Conservation (phyloP, 441 rosid species). For the Manihot esculenta region DNA sequence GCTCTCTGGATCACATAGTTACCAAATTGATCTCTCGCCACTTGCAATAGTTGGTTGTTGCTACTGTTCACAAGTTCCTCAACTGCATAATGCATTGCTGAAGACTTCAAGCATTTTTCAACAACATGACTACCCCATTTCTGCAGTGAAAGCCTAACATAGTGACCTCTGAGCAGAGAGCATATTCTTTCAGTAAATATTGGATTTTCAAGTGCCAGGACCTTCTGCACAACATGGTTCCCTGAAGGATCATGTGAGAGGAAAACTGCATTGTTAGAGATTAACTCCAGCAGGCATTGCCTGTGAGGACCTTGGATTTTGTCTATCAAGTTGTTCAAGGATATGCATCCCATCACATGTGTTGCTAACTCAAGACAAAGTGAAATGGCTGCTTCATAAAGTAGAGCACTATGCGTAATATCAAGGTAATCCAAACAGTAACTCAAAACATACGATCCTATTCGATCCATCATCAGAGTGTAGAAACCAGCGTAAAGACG, state of each 20-base stretch:
- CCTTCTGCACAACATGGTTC: conserved; percentile 35
- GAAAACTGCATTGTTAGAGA: conserved; percentile 16
- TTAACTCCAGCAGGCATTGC: conserved; percentile 9
- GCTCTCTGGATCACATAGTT: conserved; percentile 43
- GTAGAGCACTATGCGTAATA: neutral
- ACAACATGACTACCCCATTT: conserved; percentile 37
- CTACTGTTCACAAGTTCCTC: conserved; percentile 21
- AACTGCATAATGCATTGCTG: conserved; percentile 13
- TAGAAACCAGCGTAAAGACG: conserved; percentile 14
- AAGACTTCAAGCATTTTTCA: conserved; percentile 27
- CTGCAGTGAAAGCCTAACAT: conserved; percentile 24
- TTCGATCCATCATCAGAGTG: conserved; percentile 19
- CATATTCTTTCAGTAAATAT: conserved; percentile 14
- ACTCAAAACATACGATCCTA: conserved; percentile 20
- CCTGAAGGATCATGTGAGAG: conserved; percentile 33
- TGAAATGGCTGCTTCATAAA: conserved; percentile 18
- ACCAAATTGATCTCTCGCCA: conserved; percentile 37
- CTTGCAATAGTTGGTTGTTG: conserved; percentile 18
- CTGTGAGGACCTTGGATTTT: conserved; percentile 21
- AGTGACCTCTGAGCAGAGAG: conserved; percentile 18
- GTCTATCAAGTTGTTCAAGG: conserved; percentile 26
- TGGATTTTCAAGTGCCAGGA: conserved; percentile 23
- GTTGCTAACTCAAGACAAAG: conserved; percentile 23
- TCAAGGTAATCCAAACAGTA: conserved; percentile 13
- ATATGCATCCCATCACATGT: conserved; percentile 28